phyloP scores from a whole-genome alignment of 192 early-diverging fungal genomes.

The Podila horticola region DNA sequence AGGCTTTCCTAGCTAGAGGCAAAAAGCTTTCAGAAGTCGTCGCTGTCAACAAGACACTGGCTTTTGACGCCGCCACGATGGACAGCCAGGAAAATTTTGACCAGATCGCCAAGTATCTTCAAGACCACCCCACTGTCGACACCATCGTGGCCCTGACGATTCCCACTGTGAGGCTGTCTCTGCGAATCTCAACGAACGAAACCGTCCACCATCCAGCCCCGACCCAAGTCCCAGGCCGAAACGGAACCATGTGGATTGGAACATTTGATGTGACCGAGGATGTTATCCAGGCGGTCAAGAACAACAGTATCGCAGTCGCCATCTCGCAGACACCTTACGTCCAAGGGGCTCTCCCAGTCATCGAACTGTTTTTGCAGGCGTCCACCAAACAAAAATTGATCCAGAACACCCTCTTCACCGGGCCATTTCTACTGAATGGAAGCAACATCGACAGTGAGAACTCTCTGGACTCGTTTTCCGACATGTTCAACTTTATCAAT shows the following conservation, averaged over 20 bases:
- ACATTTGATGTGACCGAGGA: slow-evolving; percentile 26
- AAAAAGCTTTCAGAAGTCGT: not conserved
- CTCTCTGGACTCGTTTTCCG: not conserved
- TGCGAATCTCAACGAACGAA: slow-evolving; percentile 8
- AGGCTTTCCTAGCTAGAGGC: slow-evolving; percentile 18
- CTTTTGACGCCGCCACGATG: not conserved
- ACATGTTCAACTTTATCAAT: slow-evolving; percentile 9
- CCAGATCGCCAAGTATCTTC: slow-evolving; percentile 2
- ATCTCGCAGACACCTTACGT: slow-evolving; percentile 39
- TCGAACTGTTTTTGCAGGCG: slow-evolving; percentile 30
- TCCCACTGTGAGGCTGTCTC: not conserved
- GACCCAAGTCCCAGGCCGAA: slow-evolving; percentile 11
- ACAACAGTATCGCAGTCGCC: slow-evolving; percentile 12
- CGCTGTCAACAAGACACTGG: slow-evolving; percentile 17
- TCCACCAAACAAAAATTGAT: slow-evolving; percentile 17
- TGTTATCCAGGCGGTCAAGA: slow-evolving; percentile 11
- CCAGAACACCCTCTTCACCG: slow-evolving; percentile 16
- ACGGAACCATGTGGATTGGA: slow-evolving; percentile 31
- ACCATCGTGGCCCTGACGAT: slow-evolving; percentile 12
- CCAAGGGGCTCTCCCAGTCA: slow-evolving; percentile 33
- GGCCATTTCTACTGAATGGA: slow-evolving; percentile 21
- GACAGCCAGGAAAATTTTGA: not conserved
- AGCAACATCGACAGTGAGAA: slow-evolving; percentile 20
- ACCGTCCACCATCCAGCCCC: not conserved
- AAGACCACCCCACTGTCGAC: slow-evolving; percentile 6